A percentile compares a stretch with the other conserved stretches of the same genome.
phyloP scores from a whole-genome alignment of 495 filamentous ascomycete species.

The Xylaria cubensis region DNA sequence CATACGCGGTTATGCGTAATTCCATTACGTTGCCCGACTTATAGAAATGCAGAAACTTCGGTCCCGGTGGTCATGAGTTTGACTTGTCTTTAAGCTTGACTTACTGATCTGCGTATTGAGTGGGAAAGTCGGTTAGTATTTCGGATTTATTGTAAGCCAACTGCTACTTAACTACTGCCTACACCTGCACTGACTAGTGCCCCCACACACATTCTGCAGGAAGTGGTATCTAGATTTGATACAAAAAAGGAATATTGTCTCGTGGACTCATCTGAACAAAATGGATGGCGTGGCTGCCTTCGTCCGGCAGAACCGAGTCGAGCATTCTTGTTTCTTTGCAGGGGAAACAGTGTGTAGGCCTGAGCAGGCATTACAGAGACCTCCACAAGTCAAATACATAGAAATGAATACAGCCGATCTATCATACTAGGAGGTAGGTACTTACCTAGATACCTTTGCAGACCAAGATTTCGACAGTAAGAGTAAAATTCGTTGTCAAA shows the following conservation, averaged over 20 bases:
- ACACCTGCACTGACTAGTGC: not conserved
- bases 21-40: not conserved
- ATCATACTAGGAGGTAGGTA: too few relatives aligned
- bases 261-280: conserved; percentile 7
- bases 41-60: not conserved
- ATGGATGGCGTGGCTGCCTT: not conserved
- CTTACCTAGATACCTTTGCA: too few relatives aligned
- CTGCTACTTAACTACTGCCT: not conserved
- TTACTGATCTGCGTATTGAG: not conserved
- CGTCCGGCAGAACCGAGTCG: not conserved
- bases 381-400: not conserved
- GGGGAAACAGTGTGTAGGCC: not conserved
- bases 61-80: not conserved
- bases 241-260: conserved; percentile 20
- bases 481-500: not conserved
- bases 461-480: not conserved
- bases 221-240: not conserved
- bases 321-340: not conserved
- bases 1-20: not conserved
- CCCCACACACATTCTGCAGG: conserved; percentile 3
- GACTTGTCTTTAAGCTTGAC: not conserved
- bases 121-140: not conserved
- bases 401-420: not conserved
- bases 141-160: conserved; percentile 2
- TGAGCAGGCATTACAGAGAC: not conserved